Evolutionary conservation across 2,329 filamentous ascomycete genomes (phyloP), one percentile per base, ranked within the genome.

Genomic region (Aspergillus jensenii): DNA sequence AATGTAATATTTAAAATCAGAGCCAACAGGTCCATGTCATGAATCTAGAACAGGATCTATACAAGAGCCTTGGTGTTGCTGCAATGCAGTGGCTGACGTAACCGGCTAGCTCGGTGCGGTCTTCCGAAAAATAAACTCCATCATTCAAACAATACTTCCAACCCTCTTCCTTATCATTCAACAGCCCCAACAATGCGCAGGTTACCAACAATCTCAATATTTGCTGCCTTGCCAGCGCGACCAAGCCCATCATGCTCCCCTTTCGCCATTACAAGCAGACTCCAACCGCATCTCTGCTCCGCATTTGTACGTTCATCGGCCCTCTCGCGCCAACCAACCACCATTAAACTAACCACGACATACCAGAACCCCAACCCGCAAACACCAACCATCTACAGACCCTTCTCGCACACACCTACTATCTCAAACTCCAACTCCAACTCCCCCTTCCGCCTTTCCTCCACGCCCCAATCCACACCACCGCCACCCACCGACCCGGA

Each of bases 391-490:
- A 17, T 3, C 27, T 49, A 19, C 21, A 39, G 56, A 47, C 37
- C 33, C 12, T 58, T 59, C 53, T 63, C 58, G 21, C 48, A 55
- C 45, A 50, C 58, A 14, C 2, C 44, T 46, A 35, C 19, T 14
- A 19, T 39, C 14, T 39, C 49, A n/a, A 46, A 45, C 23, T 57
- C 59, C 12, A 46, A 45, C 23, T 57, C 59, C 12, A 25, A 46
- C 21, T 62, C 60, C 15, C 60, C 58, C 8, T 60, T 63, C 58
- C 65, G 62, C 40, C 58, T 63, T 43, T 52, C 56, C 50, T 62
- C 65, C 3, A 46, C 44, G 7, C 27, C 27, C 35, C 40, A 57
- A 31, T 46, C 59, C 41, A 55, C 46, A 21, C 35, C 39, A 23
- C 15, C 41, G 12, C 45, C 15, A 35, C 31, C 39, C 39, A 45